Conservation (phyloP, 768 basidiomycete species). For the Tylopilus sp. region DNA sequence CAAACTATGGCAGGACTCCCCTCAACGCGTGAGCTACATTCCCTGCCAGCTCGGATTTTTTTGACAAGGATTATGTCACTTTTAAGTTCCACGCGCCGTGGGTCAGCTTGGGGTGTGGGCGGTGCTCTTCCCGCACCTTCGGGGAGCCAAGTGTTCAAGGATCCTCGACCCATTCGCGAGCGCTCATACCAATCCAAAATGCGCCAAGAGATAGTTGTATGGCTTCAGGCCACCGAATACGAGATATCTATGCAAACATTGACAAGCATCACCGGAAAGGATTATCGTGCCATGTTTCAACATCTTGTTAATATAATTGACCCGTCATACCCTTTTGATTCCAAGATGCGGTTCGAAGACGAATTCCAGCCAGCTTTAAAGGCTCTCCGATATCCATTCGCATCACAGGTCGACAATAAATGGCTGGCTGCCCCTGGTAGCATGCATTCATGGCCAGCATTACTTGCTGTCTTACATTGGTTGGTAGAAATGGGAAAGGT, state of each 20-base stretch:
- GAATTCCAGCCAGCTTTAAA: slow-evolving; percentile 76
- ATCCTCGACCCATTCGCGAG: slow-evolving; percentile 77
- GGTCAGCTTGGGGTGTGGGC: slow-evolving; percentile 68
- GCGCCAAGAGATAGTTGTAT: slow-evolving; percentile 72
- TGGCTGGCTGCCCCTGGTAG: slow-evolving; percentile 86
- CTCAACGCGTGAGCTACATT: slow-evolving; percentile 50
- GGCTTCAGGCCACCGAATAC: slow-evolving; percentile 62
- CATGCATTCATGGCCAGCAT: slow-evolving; percentile 87
- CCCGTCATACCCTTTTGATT: slow-evolving; percentile 57
- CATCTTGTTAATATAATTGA: slow-evolving; percentile 72
- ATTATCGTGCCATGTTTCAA: slow-evolving; percentile 83
- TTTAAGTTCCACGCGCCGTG: slow-evolving; percentile 64
- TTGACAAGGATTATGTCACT: slow-evolving; percentile 4
- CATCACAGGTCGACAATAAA: slow-evolving; percentile 74
- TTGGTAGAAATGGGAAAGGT: slow-evolving; percentile 84
- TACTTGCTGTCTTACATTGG: slow-evolving; percentile 92
- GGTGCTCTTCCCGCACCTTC: slow-evolving; percentile 43
- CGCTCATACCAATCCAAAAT: slow-evolving; percentile 67
- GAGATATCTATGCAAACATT: slow-evolving; percentile 68
- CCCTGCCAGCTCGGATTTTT: not conserved
- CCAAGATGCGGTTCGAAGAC: slow-evolving; percentile 66
- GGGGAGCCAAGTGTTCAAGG: slow-evolving; percentile 58
- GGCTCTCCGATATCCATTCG: slow-evolving; percentile 78
- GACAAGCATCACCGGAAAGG: slow-evolving; percentile 77
- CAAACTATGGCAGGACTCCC: slow-evolving; percentile 69